Evolutionary conservation across 2,329 filamentous ascomycete species (phyloP), one percentile per base, ranked within the genome.

Genomic region (Pseudocercospora fijiensis): DNA sequence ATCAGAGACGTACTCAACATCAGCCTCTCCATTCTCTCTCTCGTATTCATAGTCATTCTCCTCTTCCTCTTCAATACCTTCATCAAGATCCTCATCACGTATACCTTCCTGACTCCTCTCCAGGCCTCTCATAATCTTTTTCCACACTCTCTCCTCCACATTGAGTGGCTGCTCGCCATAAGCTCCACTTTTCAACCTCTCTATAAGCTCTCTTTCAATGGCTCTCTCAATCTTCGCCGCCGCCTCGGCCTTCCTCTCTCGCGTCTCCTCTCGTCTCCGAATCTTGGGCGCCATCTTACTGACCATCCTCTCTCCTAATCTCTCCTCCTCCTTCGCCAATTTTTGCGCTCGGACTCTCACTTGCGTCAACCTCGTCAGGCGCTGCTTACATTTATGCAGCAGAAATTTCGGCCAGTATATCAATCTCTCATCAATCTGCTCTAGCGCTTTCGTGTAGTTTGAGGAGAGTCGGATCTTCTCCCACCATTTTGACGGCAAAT

Each of bases 401-500:
- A 96, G 81, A 76, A 96, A 97, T 77, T 96, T 96, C 61, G 94
- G 93, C 82, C 92, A 98, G 84, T 96, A 98, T 74, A 92, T 90
- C 70, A 96, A 83, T 56, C 89, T 86, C 71, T 91, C 86, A 76
- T 96, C 92, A 69, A 99, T 87, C 77, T 96, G 91, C 70, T 90
- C 86, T 26, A 99, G 85, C 0, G 95, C 95, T 76, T 93, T 90
- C 67, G 88, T 86, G 78, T 98, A 98, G 82, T 98, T 97, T 72
- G 88, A 86, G 27, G 91, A 92, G 33, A 99, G 83, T 75, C 92
- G 91, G 76, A 97, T 92, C 71, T 89, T 88, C 80, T 98, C 92
- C 95, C 95, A 99, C 81, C 94, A 88, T 79, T 96, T 96, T 64
- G 87, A 89, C 1, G 94, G 95, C 79, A 94, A 86, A 78, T 93